phyloP scores from a whole-genome alignment of 2,329 filamentous ascomycete species.

The Colletotrichum brevisporum region DNA sequence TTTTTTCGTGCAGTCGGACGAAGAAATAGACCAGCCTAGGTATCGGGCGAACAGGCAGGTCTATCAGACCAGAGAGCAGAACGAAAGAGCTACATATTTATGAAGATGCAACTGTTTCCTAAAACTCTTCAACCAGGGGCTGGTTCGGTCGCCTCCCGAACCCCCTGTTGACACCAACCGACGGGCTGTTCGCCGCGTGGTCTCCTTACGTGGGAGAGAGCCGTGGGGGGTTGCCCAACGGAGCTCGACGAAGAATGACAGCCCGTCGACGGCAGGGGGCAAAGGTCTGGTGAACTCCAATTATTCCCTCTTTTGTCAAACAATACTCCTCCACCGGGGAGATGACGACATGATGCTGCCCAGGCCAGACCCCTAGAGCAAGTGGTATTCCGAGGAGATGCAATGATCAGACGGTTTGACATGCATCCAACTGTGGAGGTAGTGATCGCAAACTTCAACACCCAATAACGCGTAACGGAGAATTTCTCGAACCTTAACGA shows the following conservation, averaged over 20 bases:
- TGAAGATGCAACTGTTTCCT: neutral
- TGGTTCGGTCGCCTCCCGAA: slow-evolving; percentile 8
- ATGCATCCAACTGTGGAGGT: neutral
- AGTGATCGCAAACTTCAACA: neutral
- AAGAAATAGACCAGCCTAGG: neutral
- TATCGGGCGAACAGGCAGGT: neutral
- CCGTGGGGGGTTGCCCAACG: neutral
- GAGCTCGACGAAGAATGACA: slow-evolving; percentile 3
- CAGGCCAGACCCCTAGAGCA: neutral
- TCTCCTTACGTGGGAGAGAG: neutral
- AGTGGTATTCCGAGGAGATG: slow-evolving; percentile 14
- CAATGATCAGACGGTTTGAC: neutral
- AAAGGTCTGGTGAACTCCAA: slow-evolving; percentile 7
- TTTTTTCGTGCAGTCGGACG: neutral
- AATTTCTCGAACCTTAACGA: too few species aligned
- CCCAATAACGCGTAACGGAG: too few species aligned
- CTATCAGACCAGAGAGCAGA: neutral
- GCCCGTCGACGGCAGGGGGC: neutral
- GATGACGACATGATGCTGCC: slow-evolving; percentile 14
- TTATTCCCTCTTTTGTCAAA: slow-evolving; percentile 16
- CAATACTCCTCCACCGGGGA: slow-evolving; percentile 1
- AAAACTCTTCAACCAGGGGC: neutral
- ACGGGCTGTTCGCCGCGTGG: neutral
- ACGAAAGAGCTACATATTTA: slow-evolving; percentile 9
- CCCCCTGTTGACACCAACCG: slow-evolving; percentile 5